Evolutionary conservation across 164 flowering plant species (phyloP).

Genomic region (Berberis thunbergii): DNA sequence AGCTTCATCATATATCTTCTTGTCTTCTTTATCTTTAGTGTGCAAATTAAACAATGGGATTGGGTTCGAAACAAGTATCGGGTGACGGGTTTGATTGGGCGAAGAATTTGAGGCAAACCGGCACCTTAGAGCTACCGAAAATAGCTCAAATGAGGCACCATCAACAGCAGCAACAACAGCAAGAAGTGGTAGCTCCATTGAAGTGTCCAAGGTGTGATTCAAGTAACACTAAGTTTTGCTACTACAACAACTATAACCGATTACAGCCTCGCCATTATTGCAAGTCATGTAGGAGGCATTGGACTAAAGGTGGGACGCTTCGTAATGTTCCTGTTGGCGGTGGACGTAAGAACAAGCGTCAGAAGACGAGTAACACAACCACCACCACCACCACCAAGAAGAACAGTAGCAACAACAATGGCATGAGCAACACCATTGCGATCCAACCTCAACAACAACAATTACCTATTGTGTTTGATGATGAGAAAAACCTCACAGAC

Average conservation of each 20-base stretch:
- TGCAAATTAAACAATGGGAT: conserved; percentile 36
- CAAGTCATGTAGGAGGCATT: conserved; percentile 72
- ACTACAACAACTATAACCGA: conserved; percentile 76
- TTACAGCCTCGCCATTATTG: conserved; percentile 81
- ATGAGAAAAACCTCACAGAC: conserved; percentile 23
- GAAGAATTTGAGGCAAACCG: conserved; percentile 20
- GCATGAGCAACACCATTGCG: conserved; percentile 3
- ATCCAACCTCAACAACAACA: conserved; percentile 7
- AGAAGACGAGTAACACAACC: conserved; percentile 19
- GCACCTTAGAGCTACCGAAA: conserved; percentile 22
- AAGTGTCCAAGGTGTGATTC: conserved; percentile 82
- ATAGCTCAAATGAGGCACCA: conserved; percentile 15
- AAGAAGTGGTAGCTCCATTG: conserved; percentile 24
- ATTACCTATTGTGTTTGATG: conserved; percentile 8
- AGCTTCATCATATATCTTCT: background rate
- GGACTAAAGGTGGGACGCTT: conserved; percentile 82
- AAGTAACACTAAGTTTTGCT: conserved; percentile 70
- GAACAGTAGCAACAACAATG: background rate
- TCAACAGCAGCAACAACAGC: conserved; percentile 18
- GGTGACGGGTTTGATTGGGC: conserved; percentile 38
- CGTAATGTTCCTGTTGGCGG: conserved; percentile 82
- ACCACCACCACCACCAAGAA: conserved; percentile 14
- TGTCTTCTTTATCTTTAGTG: background rate
- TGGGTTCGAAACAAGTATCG: conserved; percentile 50
- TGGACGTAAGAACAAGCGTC: conserved; percentile 64